Evolutionary conservation across 805 yeast genomes (phyloP).

Genomic region (Saccharomycopsis capsularis): DNA sequence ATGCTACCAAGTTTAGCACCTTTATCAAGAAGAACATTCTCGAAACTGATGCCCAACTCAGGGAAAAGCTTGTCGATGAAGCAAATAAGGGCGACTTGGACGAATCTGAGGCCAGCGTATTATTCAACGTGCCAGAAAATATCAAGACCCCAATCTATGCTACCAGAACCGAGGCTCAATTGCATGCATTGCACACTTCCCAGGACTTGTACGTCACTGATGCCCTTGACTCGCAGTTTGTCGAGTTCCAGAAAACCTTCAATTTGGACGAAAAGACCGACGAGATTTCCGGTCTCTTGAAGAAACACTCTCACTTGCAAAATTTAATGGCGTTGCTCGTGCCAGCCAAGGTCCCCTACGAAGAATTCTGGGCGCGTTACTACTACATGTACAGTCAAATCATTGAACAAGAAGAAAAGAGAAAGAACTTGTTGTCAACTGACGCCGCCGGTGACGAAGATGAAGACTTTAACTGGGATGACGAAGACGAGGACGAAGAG

Average conservation of each 20-base stretch:
- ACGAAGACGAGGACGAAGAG: slow-evolving; percentile 28
- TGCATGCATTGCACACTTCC: slow-evolving; percentile 47
- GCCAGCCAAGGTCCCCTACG: slow-evolving; percentile 52
- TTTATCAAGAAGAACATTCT: slow-evolving; percentile 39
- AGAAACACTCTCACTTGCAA: slow-evolving; percentile 44
- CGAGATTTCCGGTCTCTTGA: slow-evolving; percentile 43
- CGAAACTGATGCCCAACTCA: slow-evolving; percentile 27
- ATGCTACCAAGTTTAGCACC: slow-evolving; percentile 50
- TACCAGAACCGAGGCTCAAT: slow-evolving; percentile 57
- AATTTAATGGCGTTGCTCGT: slow-evolving; percentile 56
- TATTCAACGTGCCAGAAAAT: slow-evolving; percentile 38
- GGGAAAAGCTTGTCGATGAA: slow-evolving; percentile 28
- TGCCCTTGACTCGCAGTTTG: slow-evolving; percentile 30
- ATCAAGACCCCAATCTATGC: slow-evolving; percentile 34
- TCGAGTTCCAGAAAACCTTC: slow-evolving; percentile 33
- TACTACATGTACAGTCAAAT: slow-evolving; percentile 48
- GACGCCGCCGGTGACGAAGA: slow-evolving; percentile 44
- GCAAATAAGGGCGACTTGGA: slow-evolving; percentile 26
- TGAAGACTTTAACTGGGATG: slow-evolving; percentile 34
- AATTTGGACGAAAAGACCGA: slow-evolving; percentile 40
- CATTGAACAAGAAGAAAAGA: slow-evolving; percentile 52
- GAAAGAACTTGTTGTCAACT: slow-evolving; percentile 53
- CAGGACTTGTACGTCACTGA: slow-evolving; percentile 35
- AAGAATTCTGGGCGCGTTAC: slow-evolving; percentile 71
- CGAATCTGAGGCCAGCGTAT: slow-evolving; percentile 34